Conservation (phyloP, 1,284 basidiomycete species). For the Malassezia globosa region DNA sequence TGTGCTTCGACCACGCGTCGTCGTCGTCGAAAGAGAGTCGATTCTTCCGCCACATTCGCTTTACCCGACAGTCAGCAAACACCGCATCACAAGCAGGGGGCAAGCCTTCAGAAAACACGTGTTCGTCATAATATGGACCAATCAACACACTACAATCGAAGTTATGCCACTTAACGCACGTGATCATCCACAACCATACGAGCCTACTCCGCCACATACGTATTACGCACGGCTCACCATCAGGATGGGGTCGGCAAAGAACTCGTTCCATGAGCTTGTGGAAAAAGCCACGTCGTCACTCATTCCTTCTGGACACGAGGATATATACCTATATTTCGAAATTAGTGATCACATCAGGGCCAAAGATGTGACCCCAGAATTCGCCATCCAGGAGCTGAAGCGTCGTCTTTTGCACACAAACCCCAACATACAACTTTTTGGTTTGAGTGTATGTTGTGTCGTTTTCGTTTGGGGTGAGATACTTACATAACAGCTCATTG, state of each 20-base stretch:
- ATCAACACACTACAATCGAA: no score
- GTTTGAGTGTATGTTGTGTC: constrained; percentile 57
- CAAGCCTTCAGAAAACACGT: constrained; percentile 3
- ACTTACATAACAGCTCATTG: constrained; percentile 54
- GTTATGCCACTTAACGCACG: not conserved
- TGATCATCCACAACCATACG: not conserved
- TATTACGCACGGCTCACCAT: not conserved
- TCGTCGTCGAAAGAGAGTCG: constrained; percentile 15
- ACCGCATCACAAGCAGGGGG: not conserved
- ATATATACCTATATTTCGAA: constrained; percentile 86
- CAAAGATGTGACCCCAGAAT: constrained; percentile 71
- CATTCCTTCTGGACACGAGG: constrained; percentile 60
- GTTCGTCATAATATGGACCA: not conserved
- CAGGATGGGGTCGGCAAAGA: constrained; percentile 6
- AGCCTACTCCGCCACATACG: not conserved
- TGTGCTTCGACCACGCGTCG: constrained; percentile 1
- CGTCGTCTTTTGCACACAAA: constrained; percentile 82
- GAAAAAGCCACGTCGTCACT: constrained; percentile 86
- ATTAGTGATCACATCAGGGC: constrained; percentile 89
- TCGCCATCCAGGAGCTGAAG: constrained; percentile 80
- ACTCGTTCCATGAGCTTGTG: constrained; percentile 20
- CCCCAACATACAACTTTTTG: constrained; percentile 82
- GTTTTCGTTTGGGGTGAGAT: no score
- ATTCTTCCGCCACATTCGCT: constrained; percentile 2
- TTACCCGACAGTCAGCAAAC: constrained; percentile 4